Base-by-base conservation (phyloP, 73 alveolate species). In the Paramecium sexaurelia region DNA sequence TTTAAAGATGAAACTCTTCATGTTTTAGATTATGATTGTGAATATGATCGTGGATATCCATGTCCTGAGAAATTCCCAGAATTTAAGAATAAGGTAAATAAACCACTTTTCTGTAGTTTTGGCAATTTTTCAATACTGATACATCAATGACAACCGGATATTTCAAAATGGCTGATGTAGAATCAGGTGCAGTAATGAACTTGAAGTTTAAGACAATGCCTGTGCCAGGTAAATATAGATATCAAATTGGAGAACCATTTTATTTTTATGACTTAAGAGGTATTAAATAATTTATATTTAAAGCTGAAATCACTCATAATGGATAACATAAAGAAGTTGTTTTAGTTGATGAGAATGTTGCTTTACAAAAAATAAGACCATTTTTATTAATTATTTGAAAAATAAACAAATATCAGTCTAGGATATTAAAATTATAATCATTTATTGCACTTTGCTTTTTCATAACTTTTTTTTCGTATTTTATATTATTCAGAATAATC, bases 141-240 rank as follows among this genome's bases (percentile, higher is more conserved):
- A 55, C 94, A 27, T 85, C 93, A 92, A 92, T 95, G 75, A 93
- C 97, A 41, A 95, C 95, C 84, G 98, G 98, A 35, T 55, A 33
- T 91, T 96, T 94, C 95, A 94, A 94, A 92, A 83, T 96, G 67
- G 98, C 97, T 45, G 98, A 96, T 93, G 97, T 96, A 13, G 98
- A 96, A 87, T 43, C 94, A 27, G 97, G 97, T 41, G 98, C 98
- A 47, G 82, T 85, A 35, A 96, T 96, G 98, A 96, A 94, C 15
- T 94, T 96, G 55, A 85, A 94, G 82, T 96, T 96, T 95, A 96
- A 94, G 92, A 96, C 98, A 9, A 96, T 96, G 98, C 98, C 98
- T 36, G 66, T 88, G n/a, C 96, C 91, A 87, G 95, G 97, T 51
- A 96, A 96, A 92, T 94, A 92, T 88, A 96, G 96, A 93, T 96